Evolutionary conservation across 345 rosid genomes (phyloP).

Genomic region (Leavenworthia alabamica): DNA sequence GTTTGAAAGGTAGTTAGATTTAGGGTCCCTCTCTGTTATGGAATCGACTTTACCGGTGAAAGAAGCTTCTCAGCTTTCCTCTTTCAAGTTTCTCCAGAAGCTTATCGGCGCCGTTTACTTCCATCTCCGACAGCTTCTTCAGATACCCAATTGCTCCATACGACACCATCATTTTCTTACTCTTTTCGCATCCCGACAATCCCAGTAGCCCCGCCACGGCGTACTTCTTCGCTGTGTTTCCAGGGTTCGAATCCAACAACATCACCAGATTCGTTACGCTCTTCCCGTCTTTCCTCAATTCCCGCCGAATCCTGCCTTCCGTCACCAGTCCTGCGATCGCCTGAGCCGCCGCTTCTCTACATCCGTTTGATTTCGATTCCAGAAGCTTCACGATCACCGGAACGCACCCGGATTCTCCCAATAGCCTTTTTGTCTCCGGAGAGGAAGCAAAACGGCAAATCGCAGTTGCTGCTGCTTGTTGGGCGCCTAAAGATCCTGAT

Average conservation of each 20-base stretch:
- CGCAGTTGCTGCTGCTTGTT: conserved; percentile 80
- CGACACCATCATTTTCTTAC: conserved; percentile 82
- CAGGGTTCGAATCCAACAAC: conserved; percentile 72
- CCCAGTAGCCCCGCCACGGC: conserved; percentile 60
- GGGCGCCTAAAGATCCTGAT: conserved; percentile 75
- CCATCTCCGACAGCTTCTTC: conserved; percentile 88
- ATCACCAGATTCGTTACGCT: conserved; percentile 79
- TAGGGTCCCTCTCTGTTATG: too few species aligned
- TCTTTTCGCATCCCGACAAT: conserved; percentile 68
- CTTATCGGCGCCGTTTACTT: conserved; percentile 71
- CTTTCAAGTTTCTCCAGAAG: conserved; percentile 71
- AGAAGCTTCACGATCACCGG: conserved; percentile 57
- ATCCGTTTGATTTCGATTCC: conserved; percentile 64
- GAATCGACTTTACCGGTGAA: conserved; percentile 30
- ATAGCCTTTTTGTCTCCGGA: conserved; percentile 55
- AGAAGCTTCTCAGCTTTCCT: conserved; percentile 62
- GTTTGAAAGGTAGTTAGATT: too few species aligned
- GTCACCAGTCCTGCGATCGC: conserved; percentile 66
- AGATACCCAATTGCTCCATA: conserved; percentile 93
- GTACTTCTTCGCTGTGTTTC: conserved; percentile 83
- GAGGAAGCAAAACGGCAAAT: conserved; percentile 51
- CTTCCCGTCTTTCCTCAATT: conserved; percentile 54
- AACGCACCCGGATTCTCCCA: conserved; percentile 81
- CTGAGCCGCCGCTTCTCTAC: conserved; percentile 73
- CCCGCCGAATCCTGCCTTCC: conserved; percentile 47